These are phyloP conservation scores for Pichia cabralensis DNA, from an alignment of 805 yeast species.

Conservation along the genomic window DNA sequence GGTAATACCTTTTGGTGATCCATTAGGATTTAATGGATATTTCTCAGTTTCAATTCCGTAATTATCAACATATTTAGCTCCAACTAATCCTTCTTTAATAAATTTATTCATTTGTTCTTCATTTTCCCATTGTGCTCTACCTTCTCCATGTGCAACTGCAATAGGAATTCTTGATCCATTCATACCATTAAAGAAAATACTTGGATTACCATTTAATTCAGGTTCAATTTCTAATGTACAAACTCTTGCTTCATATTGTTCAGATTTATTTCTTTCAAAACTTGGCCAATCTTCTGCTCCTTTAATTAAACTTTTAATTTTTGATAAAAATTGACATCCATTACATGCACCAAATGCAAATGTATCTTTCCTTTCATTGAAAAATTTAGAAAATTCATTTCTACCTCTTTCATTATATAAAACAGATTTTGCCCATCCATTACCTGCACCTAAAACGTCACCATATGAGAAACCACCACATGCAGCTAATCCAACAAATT, in stretches of 20 bases:
- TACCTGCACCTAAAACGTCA: constrained; percentile 97
- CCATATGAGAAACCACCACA: constrained; percentile 99
- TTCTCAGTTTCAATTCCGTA: constrained; percentile 73
- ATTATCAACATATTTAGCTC: constrained; percentile 81
- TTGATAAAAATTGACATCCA: constrained; percentile 93
- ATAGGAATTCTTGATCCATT: constrained; percentile 89
- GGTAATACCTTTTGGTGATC: constrained; percentile 87
- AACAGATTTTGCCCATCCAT: constrained; percentile 98
- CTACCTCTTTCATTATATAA: constrained; percentile 72
- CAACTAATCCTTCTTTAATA: constrained; percentile 42
- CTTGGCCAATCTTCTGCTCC: constrained; percentile 95
- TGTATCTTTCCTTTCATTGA: constrained; percentile 80
- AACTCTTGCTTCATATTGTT: constrained; percentile 95
- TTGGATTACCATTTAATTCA: constrained; percentile 33
- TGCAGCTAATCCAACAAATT: constrained; percentile 89
- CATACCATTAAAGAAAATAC: constrained; percentile 81
- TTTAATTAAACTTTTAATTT: constrained; percentile 78
- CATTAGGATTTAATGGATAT: constrained; percentile 95
- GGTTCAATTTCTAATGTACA: constrained; percentile 70
- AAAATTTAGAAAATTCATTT: constrained; percentile 66
- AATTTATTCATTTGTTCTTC: constrained; percentile 39
- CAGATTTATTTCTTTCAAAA: constrained; percentile 82
- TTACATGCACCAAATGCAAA: constrained; percentile 98
- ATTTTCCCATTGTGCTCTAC: constrained; percentile 64
- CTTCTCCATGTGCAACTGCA: constrained; percentile 99